Evolutionary conservation across 2,329 filamentous ascomycete species (phyloP).

Genomic region (Exophiala phaeomuriformis): DNA sequence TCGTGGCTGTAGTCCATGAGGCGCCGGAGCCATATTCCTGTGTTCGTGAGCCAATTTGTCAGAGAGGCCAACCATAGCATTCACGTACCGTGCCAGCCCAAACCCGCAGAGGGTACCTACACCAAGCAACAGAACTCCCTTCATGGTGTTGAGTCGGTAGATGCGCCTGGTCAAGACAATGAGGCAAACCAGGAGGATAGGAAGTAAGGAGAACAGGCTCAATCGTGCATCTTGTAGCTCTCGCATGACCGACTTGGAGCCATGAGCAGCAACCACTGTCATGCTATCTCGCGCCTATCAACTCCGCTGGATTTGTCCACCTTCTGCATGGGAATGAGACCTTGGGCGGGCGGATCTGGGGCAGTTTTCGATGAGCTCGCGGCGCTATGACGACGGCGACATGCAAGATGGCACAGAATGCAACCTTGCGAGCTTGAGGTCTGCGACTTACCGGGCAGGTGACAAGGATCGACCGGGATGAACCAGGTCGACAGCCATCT

Average conservation of each 20-base stretch:
- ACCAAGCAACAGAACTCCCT: slow-evolving; percentile 3
- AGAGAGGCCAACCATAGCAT: not conserved
- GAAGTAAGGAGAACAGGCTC: not conserved
- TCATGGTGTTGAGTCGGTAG: slow-evolving; percentile 7
- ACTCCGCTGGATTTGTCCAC: not conserved
- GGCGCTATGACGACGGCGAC: slow-evolving; percentile 8
- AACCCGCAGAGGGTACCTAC: slow-evolving; percentile 6
- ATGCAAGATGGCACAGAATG: slow-evolving; percentile 6
- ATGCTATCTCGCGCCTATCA: not conserved
- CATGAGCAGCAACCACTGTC: not conserved
- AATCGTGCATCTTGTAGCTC: not conserved
- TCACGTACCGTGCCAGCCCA: slow-evolving; percentile 11
- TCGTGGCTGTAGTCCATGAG: slow-evolving; percentile 6
- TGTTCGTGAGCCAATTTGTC: not conserved
- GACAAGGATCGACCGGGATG: slow-evolving; percentile 1
- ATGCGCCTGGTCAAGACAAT: not conserved
- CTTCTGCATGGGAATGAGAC: not conserved
- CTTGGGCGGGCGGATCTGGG: not conserved
- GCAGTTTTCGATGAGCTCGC: slow-evolving; percentile 4
- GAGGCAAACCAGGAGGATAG: slow-evolving; percentile 1
- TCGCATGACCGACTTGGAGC: not conserved
- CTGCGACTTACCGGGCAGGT: slow-evolving; percentile 10
- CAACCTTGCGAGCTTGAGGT: slow-evolving; percentile 1
- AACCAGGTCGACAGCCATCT: no score
- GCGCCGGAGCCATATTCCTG: slow-evolving; percentile 15